Conservation (phyloP, 192 early-diverging fungal genomes). For the Podila epicladia region DNA sequence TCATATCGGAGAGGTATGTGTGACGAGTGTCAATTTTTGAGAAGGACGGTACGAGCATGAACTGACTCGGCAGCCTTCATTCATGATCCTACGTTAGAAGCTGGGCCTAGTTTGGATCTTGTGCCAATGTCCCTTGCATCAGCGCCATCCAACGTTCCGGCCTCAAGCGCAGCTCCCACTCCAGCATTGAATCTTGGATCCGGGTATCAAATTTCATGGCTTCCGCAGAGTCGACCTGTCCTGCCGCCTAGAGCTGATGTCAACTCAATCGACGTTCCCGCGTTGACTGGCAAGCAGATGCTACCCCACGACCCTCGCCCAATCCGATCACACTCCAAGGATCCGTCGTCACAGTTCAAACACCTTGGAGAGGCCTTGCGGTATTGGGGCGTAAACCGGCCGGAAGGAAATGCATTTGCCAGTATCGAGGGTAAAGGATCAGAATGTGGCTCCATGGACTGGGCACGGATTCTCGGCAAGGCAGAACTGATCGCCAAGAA, state of each 20-base stretch:
- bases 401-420: constrained; percentile 66
- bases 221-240: constrained; percentile 32
- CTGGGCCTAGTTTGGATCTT: neutral
- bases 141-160: neutral
- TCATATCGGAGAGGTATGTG: constrained; percentile 19
- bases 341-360: constrained; percentile 57
- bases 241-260: constrained; percentile 36
- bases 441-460: constrained; percentile 70
- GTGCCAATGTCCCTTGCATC: neutral
- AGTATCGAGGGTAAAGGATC: constrained; percentile 74
- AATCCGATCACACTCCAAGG: constrained; percentile 17
- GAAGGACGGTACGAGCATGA: neutral
- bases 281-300: constrained; percentile 55
- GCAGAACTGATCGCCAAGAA: constrained; percentile 73
- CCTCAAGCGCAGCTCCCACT: neutral
- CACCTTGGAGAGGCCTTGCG: constrained; percentile 72
- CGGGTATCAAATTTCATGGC: constrained; percentile 41
- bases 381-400: constrained; percentile 64
- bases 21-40: too few species aligned
- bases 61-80: neutral
- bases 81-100: neutral
- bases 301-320: constrained; percentile 47
- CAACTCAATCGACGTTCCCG: constrained; percentile 47
- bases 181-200: constrained; percentile 23
- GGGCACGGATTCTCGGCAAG: constrained; percentile 68